Evolutionary conservation across 2,329 filamentous ascomycete genomes (phyloP), one percentile per base, ranked within the genome.

Genomic region (Samsoniella hepiali): DNA sequence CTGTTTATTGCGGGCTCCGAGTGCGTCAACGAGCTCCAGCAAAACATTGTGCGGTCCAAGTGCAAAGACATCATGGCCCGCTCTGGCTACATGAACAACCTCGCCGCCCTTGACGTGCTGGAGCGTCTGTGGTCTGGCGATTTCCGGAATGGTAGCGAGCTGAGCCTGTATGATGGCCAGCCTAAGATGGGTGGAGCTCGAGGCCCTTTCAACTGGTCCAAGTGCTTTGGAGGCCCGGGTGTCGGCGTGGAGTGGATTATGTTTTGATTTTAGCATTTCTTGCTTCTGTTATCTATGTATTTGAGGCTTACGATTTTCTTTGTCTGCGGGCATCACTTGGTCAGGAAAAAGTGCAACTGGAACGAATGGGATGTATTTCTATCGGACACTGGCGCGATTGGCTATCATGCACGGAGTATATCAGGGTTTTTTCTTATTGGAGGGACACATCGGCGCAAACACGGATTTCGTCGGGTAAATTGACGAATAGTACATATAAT

Each of bases 71-170:
- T 97, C 68, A 93, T 94, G 81, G 85, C 87, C 36, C 90, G 94
- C 68, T 94, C 90, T 61, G 93, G 93, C 1, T 97, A 97, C 77
- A 91, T 93, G 81, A 97, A 97, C 77, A 97, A 97, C 73, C 83
- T 96, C 47, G 90, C 90, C 7, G 92, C 91, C 8, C 82, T 97
- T 32, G 91, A 95, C 70, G 87, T 97, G 4, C 77, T 97, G 49
- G 93, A 97, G 79, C 87, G 88, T 70, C 84, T 96, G 17, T 97
- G 94, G 93, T 81, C 81, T 13, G 83, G 82, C 57, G 83, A 86
- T 57, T 75, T 72, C 68, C 42, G 63, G 7, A 71, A 76, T 64
- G 76, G 77, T 50, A 74, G 77, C 34, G 74, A 76, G 58, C 69
- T 71, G 55, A 67, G 71, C 27, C 57, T 72, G 73, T 27, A 73